Evolutionary conservation across 179 eudicot species (phyloP), one percentile per base, ranked within the genome.

Genomic region (Corrigiola litoralis): DNA sequence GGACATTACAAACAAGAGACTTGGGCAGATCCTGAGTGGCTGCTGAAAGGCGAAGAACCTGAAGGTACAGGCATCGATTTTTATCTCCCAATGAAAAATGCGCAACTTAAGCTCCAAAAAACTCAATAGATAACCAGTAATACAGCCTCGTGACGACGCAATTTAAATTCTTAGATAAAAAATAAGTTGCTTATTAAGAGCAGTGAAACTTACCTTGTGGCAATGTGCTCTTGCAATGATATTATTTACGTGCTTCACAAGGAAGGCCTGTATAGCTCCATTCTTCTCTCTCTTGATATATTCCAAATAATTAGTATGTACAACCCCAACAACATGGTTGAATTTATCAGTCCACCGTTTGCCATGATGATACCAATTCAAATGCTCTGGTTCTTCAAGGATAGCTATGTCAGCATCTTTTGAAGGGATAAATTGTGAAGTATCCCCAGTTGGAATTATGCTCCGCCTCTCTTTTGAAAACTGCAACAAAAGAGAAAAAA

Each of bases 351-450:
- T 94, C 99, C 99, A 94, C 18, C 97, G 84, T 67, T 77, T 88
- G 38, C 99, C 99, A 83, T 94, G 99, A 73, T 94, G 96, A 76
- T 94, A 94, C 99, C 99, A 94, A 64, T 90, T 94, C 68, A 94
- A 75, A 77, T 94, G 99, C 80, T 94, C 99, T 5, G 99, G 99
- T 63, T 94, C 99, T 78, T 94, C 99, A 38, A 94, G 85, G 68
- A 94, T 90, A 66, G 96, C 95, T 72, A 94, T 90, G 72, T 94
- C 99, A 67, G 97, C 97, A 63, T 90, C 96, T 82, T 83, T 90
- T 1, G 88, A 80, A 58, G 90, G 75, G 64, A 94, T 90, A 55
- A 94, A 90, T 41, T 82, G 86, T 58, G 96, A 81, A 69, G 97
- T 90, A 75, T 94, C 99, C 45, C 99, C 99, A 31, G 96, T 83